These are phyloP conservation scores for Trichoderma hamatum DNA, from an alignment of 2,329 filamentous ascomycete genomes.

Conservation along the genomic window DNA sequence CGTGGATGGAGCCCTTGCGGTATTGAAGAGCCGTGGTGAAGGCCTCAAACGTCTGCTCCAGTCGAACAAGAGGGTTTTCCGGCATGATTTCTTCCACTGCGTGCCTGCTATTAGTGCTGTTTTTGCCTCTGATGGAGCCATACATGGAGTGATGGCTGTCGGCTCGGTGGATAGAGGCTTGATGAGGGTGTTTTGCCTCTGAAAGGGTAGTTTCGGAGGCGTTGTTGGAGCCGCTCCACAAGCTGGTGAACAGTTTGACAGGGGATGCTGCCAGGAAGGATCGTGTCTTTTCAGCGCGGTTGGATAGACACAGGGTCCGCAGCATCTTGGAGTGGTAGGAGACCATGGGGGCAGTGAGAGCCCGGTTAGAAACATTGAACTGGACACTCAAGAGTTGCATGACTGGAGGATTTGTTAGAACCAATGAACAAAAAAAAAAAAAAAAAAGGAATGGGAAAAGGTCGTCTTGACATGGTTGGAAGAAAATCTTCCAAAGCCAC, in stretches of 20 bases:
- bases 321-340: conserved; percentile 79
- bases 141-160: conserved; percentile 58
- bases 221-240: conserved; percentile 65
- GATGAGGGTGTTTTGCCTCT: conserved; percentile 46
- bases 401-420: conserved; percentile 57
- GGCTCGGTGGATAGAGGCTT: conserved; percentile 46
- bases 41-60: conserved; percentile 84
- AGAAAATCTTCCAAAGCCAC: conserved; percentile 73
- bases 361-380: conserved; percentile 66
- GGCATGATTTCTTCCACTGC: conserved; percentile 55
- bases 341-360: conserved; percentile 68
- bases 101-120: conserved; percentile 32
- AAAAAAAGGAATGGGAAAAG: not conserved
- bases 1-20: conserved; percentile 84
- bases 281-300: conserved; percentile 65
- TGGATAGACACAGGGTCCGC: conserved; percentile 66
- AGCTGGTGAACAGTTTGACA: conserved; percentile 84
- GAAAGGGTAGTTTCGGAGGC: conserved; percentile 34
- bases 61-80: conserved; percentile 68
- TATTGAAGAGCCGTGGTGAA: conserved; percentile 82
- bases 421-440: not conserved
- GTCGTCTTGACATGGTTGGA: conserved; percentile 70
- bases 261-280: conserved; percentile 81
- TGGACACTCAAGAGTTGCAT: conserved; percentile 72
- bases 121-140: conserved; percentile 56